Base-by-base conservation (phyloP, 169 alveolate species). In the Plasmodium knowlesi region DNA sequence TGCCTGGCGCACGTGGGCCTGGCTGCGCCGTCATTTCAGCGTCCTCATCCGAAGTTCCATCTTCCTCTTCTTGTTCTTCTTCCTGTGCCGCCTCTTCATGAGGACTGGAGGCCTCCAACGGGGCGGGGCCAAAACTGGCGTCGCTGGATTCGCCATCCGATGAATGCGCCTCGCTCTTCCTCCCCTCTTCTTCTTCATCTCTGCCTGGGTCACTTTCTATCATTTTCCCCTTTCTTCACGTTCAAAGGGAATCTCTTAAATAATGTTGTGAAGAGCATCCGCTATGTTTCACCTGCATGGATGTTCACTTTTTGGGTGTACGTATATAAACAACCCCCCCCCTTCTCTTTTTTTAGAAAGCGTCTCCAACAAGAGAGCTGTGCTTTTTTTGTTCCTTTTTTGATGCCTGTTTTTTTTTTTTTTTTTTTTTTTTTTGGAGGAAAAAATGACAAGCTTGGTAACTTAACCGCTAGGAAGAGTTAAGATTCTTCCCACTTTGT, bases 101-200 rank as follows among this genome's bases (percentile, higher is more conserved):
- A 30, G 70, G 34, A 14, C 8, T 34, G 37, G 19, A 28, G 78
- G 39, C 88, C 41, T 76, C 82, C 67, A 86, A 28, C 34, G 94
- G 94, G 39, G 57, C 34, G 80, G 94, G 94, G 1, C 94, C 94
- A 88, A 54, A 88, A 79, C 94, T 88, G 2, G 79, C 70, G 82
- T 88, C 94, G 53, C 94, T 88, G 2, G 94, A 88, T 78, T 88
- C 89, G 37, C 8, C 89, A 72, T 79, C 94, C 70, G 82, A 34
- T 9, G 78, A 41, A 79, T 57, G 22, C 53, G 70, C 28, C 34
- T 84, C 74, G 14, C 73, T 43, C 70, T 25, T 34, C 70, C 5
- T 25, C 46, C 73, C 37, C 37, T 12, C 34, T 5, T 84, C 61
- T 72, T 46, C 72, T 46, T 28, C 72, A 30, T 28, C 78, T 12